These are phyloP conservation scores for Naumovozyma baii DNA, from an alignment of 805 yeast genomes.

Conservation along the genomic window DNA sequence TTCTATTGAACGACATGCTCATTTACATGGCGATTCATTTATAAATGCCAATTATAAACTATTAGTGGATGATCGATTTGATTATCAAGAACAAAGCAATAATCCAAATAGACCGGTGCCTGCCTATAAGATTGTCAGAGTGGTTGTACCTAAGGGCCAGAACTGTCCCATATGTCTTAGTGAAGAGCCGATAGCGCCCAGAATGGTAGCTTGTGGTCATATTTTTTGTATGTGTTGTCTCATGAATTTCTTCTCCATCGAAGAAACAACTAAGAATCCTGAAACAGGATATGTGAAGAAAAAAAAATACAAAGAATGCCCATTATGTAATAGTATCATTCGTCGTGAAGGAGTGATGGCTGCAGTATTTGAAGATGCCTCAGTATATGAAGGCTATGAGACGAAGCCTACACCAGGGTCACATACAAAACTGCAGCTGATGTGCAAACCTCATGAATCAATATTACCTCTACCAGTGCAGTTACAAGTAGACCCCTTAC, in stretches of 20 bases:
- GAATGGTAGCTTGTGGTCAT: slow-evolving; percentile 95
- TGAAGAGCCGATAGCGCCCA: slow-evolving; percentile 79
- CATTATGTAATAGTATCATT: slow-evolving; percentile 59
- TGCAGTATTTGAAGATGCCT: slow-evolving; percentile 38
- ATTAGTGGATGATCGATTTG: slow-evolving; percentile 56
- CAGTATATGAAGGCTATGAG: slow-evolving; percentile 38
- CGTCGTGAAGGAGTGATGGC: slow-evolving; percentile 53
- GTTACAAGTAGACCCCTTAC: slow-evolving; percentile 30
- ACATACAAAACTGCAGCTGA: slow-evolving; percentile 51
- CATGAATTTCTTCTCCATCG: slow-evolving; percentile 47
- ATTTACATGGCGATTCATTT: slow-evolving; percentile 53
- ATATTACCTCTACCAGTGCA: slow-evolving; percentile 44
- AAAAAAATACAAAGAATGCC: slow-evolving; percentile 61
- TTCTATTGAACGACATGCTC: slow-evolving; percentile 29
- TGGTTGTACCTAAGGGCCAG: slow-evolving; percentile 63
- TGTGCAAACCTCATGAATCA: slow-evolving; percentile 43
- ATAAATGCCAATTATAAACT: slow-evolving; percentile 81
- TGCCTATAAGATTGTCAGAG: slow-evolving; percentile 52
- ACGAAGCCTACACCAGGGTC: slow-evolving; percentile 44
- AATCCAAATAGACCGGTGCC: slow-evolving; percentile 75
- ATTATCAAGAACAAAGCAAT: slow-evolving; percentile 45
- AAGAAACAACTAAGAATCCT: slow-evolving; percentile 35
- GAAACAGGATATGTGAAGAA: slow-evolving; percentile 27
- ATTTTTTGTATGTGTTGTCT: slow-evolving; percentile 79
- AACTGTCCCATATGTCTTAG: slow-evolving; percentile 88